A percentile compares a stretch with the other conserved stretches of the same genome.
These are phyloP conservation scores for Sphagnurus paluster DNA, from an alignment of 1,284 basidiomycete genomes.

Conservation along the genomic window DNA sequence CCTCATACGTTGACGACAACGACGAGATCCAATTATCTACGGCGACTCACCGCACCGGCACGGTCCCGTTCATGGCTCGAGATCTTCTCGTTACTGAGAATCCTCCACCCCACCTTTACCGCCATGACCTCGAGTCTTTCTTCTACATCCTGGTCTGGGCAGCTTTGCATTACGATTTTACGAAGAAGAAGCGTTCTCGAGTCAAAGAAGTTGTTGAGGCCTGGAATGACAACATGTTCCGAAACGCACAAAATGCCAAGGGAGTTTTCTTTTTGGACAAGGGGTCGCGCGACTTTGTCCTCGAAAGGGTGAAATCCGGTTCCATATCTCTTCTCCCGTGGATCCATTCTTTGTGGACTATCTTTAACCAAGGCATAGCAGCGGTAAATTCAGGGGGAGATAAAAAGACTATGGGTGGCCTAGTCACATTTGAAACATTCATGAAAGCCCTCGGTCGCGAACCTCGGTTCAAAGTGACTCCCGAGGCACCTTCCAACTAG, in stretches of 20 bases:
- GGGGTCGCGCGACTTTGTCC: neutral
- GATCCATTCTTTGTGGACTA: neutral
- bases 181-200: neutral
- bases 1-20: neutral
- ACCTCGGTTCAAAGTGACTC: too few species aligned
- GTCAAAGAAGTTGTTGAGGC: neutral
- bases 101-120: constrained; percentile 11
- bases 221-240: neutral
- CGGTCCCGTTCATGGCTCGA: constrained; percentile 10
- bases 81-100: constrained; percentile 1
- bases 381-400: neutral
- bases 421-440: neutral
- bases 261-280: neutral
- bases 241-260: neutral
- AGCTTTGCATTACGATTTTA: constrained; percentile 7
- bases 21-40: constrained; percentile 5
- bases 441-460: neutral
- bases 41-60: constrained; percentile 9
- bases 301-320: neutral
- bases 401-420: neutral
- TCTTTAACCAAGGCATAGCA: neutral
- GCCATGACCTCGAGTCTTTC: constrained; percentile 11
- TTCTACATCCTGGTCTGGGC: constrained; percentile 11
- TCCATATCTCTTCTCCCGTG: neutral
- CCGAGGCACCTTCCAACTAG: too few species aligned